Base-by-base conservation (phyloP, 108 stramenopile genomes). In the Phaeodactylum tricornutum region DNA sequence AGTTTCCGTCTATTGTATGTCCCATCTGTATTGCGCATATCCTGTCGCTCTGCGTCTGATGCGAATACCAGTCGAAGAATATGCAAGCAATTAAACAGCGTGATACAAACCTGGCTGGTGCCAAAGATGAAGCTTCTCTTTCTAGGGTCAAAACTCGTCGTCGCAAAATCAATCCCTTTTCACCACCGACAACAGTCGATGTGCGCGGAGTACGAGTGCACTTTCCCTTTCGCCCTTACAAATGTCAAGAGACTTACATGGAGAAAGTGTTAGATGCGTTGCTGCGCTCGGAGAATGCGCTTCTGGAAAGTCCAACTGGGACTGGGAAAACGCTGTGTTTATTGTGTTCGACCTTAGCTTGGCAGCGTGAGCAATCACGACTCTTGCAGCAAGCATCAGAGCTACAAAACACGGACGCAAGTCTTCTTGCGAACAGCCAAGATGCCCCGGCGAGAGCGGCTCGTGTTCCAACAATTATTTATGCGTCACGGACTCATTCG, bases 201-300 rank as follows among this genome's bases (percentile, higher is more conserved):
- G 38, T 96, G 5, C 52, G 71, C 7, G 85, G 85, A 1, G 64
- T 93, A 17, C 46, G 69, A 3, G 72, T 99, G 39, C 80, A 87
- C 37, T 99, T 99, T 53, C 98, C 98, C 14, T 96, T 95, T 66
- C 45, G 70, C 37, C 97, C 98, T 0, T 99, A 99, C 66, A 62
- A 71, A 50, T 87, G 81, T 53, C 98, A 99, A 67, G 43, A 74
- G 40, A 80, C 71, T 7, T 99, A 96, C 62, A 99, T 99, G 96
- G 50, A 44, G 29, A 69, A 71, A 19, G 95, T 98, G 4, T 44
- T 99, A 33, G 69, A 70, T 45, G 95, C 96, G 6, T 57, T 96
- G 54, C 39, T 73, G 42, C 59, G 55, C 19, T 55, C 59, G 0
- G 62, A 81, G 57, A 77, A 89, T 63, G 92, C 92, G 0, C 49